Evolutionary conservation across 108 stramenopile species (phyloP), one percentile per base, ranked within the genome.

Genomic region (Fragilaria crotonensis): DNA sequence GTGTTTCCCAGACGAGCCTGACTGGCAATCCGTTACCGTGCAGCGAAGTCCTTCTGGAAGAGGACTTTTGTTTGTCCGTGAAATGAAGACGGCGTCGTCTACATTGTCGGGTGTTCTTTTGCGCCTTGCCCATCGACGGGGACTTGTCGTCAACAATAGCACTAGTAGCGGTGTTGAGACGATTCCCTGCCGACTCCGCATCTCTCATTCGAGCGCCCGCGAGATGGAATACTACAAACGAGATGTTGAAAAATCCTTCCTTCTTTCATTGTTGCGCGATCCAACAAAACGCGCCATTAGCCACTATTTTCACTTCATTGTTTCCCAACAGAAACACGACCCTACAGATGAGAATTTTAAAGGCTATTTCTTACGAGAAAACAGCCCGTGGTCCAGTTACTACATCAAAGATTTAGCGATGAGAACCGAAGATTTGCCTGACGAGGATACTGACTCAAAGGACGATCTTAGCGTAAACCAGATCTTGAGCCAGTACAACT

Each of bases 231-330:
- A 59, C 9, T 11, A 30, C 0, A 11, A 56, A 19, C 56, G 70
- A 52, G 5, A 32, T 22, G 19, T 4, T 7, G 3, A 49, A 17
- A 29, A 58, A 5, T 62, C 68, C 1, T 57, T 65, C 18, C 52
- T 76, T 9, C 75, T 67, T 64, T 62, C 70, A 11, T 45, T 80
- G 28, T 0, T 80, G 4, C 63, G 79, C 26, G 68, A 80, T 19
- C 79, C 79, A 2, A 72, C 75, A 28, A 4, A 47, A 50, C 71
- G 79, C 27, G 68, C 59, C 46, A 63, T 75, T 4, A 66, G 64
- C 19, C 54, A 63, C 7, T 80, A 72, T 45, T 76, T 70, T 51
- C 75, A 80, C 48, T 73, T 76, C 48, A 33, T 44, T 31, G 71
- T 80, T 2, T 70, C 75, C 3, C 36, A 66, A 33, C 18, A 63